Conservation (phyloP, 139 green algal genomes). For the Prasinococcaceae sp. region DNA sequence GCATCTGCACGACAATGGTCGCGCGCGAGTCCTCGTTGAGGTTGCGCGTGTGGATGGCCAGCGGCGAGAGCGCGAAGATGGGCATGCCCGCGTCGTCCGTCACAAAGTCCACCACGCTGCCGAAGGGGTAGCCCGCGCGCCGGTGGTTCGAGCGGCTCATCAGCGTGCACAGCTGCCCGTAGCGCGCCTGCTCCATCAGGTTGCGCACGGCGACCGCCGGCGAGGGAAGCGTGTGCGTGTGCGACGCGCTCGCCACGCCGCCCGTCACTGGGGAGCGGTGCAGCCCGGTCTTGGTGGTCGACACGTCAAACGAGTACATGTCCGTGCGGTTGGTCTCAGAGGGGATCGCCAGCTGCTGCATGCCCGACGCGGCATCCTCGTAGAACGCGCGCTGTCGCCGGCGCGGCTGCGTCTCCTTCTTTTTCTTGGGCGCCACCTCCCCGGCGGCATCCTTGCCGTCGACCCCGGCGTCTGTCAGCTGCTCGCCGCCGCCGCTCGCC, state of each 20-base stretch:
- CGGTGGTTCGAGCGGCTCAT: constrained; percentile 97
- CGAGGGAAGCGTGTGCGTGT: constrained; percentile 63
- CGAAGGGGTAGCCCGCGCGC: constrained; percentile 84
- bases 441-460: too few relatives aligned
- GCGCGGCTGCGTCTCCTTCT: too few relatives aligned
- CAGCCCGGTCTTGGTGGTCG: constrained; percentile 35
- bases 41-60: constrained; percentile 74
- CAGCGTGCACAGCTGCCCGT: constrained; percentile 84
- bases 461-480: too few relatives aligned
- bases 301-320: too few relatives aligned
- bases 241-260: constrained; percentile 73
- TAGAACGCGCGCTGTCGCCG: too few relatives aligned
- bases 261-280: constrained; percentile 52
- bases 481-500: too few relatives aligned
- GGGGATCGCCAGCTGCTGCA: too few relatives aligned
- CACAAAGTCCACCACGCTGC: constrained; percentile 90
- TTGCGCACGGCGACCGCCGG: constrained; percentile 74
- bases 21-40: constrained; percentile 49
- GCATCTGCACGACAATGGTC: constrained; percentile 68
- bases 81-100: constrained; percentile 74
- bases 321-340: too few relatives aligned
- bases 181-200: constrained; percentile 67
- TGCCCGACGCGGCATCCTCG: too few relatives aligned
- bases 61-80: constrained; percentile 71
- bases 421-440: too few relatives aligned